Conservation (phyloP, 1,284 basidiomycete species). For the Leucoagaricus sp. region DNA sequence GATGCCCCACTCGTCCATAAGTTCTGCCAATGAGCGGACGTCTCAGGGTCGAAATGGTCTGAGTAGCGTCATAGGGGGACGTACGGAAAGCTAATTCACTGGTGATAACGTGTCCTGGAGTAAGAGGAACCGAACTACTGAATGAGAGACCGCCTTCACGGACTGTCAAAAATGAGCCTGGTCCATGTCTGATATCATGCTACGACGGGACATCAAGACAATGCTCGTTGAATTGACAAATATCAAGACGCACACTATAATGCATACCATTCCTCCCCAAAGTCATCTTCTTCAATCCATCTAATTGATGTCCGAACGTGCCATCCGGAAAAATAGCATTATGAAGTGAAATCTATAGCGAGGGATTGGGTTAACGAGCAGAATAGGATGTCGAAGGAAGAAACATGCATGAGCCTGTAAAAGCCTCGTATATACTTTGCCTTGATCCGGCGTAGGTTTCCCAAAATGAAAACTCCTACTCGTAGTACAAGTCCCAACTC, state of each 20-base stretch:
- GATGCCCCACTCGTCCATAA: constrained; percentile 84
- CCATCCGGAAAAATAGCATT: constrained; percentile 87
- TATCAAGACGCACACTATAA: constrained; percentile 55
- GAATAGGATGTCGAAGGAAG: too few relatives aligned
- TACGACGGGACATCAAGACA: constrained; percentile 35
- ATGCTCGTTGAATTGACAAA: not conserved
- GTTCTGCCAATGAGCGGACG: too few relatives aligned
- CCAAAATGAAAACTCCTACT: constrained; percentile 92
- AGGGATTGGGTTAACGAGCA: constrained; percentile 14
- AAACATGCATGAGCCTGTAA: constrained; percentile 89
- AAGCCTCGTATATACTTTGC: constrained; percentile 91
- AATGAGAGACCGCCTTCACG: constrained; percentile 80
- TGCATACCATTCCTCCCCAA: constrained; percentile 90
- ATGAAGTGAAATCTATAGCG: constrained; percentile 93
- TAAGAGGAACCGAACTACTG: constrained; percentile 63
- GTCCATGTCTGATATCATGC: constrained; percentile 85
- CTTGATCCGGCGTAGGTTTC: constrained; percentile 76
- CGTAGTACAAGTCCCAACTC: constrained; percentile 91
- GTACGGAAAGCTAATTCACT: constrained; percentile 86
- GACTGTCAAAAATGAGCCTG: constrained; percentile 80
- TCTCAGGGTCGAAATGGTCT: constrained; percentile 13
- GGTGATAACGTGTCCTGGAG: constrained; percentile 84
- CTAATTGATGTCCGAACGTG: constrained; percentile 79
- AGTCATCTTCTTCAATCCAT: constrained; percentile 83
- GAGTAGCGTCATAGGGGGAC: constrained; percentile 36